These are phyloP conservation scores for Eucalyptus sp. DNA, from an alignment of 345 rosid species.

Conservation along the genomic window DNA sequence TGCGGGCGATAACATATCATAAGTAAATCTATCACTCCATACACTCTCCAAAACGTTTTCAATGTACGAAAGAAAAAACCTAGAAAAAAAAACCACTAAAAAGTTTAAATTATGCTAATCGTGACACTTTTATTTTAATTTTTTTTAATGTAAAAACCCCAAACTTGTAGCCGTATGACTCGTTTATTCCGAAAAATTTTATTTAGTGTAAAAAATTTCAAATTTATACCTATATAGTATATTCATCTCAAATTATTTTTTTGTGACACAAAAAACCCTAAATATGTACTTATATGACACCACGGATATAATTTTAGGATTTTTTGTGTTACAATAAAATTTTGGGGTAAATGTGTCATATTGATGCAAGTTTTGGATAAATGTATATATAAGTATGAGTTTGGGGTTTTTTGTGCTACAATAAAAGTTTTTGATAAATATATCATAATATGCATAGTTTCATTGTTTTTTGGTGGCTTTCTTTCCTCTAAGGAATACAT, in stretches of 20 bases:
- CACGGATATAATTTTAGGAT: accelerated
- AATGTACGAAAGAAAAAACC: background rate
- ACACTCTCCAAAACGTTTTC: background rate
- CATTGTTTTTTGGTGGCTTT: too few relatives aligned
- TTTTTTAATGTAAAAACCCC: too few relatives aligned
- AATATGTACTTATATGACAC: too few relatives aligned
- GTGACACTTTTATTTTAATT: background rate
- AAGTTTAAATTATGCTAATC: too few relatives aligned
- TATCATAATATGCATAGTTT: background rate
- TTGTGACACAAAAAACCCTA: background rate
- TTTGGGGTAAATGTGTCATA: background rate
- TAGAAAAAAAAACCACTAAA: background rate
- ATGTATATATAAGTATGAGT: too few relatives aligned
- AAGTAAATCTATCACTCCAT: background rate
- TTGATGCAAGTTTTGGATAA: background rate
- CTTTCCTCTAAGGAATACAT: background rate
- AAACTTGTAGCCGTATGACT: accelerated
- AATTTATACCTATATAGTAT: too few relatives aligned
- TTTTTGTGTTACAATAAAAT: too few relatives aligned
- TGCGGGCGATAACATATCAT: background rate
- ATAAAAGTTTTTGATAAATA: too few relatives aligned
- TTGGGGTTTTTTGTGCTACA: too few relatives aligned
- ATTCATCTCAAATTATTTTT: too few relatives aligned
- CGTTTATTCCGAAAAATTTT: too few relatives aligned
- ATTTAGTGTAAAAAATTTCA: accelerated